phyloP scores from a whole-genome alignment of 768 basidiomycete species.

The Tulasnella sp. region DNA sequence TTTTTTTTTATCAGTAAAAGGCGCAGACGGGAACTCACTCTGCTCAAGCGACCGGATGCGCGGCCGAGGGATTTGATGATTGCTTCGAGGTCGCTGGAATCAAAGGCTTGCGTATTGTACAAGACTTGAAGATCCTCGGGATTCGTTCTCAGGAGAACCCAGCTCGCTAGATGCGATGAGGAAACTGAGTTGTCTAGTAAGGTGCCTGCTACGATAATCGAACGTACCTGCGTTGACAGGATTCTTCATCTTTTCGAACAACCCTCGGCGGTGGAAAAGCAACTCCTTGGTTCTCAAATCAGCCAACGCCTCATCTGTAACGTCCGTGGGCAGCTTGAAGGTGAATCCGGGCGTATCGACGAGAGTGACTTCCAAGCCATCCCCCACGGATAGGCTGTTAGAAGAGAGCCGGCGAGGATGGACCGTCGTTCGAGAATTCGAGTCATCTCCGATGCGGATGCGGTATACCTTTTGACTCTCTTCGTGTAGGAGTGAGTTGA shows the following conservation, averaged over 20 bases:
- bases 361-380: slow-evolving; percentile 45
- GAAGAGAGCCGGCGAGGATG: slow-evolving; percentile 49
- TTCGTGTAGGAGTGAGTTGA: slow-evolving; percentile 65
- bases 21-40: slow-evolving; percentile 37
- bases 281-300: slow-evolving; percentile 54
- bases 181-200: background rate
- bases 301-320: slow-evolving; percentile 34
- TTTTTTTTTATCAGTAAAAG: too few species aligned
- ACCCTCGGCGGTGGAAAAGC: slow-evolving; percentile 67
- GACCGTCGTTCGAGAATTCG: slow-evolving; percentile 63
- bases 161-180: slow-evolving; percentile 41
- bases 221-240: slow-evolving; percentile 59
- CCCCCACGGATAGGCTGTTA: slow-evolving; percentile 37
- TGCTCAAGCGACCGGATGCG: slow-evolving; percentile 64
- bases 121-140: slow-evolving; percentile 83
- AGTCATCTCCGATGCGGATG: slow-evolving; percentile 41
- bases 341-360: slow-evolving; percentile 87
- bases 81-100: slow-evolving; percentile 53
- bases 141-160: slow-evolving; percentile 60
- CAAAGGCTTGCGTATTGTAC: slow-evolving; percentile 76
- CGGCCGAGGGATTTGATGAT: slow-evolving; percentile 76
- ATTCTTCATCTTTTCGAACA: slow-evolving; percentile 80
- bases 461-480: slow-evolving; percentile 50
- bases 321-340: slow-evolving; percentile 35
- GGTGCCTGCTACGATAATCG: background rate